Evolutionary conservation across 192 early-diverging fungal genomes (phyloP), one percentile per base, ranked within the genome.

Genomic region (Coemansia javaensis): DNA sequence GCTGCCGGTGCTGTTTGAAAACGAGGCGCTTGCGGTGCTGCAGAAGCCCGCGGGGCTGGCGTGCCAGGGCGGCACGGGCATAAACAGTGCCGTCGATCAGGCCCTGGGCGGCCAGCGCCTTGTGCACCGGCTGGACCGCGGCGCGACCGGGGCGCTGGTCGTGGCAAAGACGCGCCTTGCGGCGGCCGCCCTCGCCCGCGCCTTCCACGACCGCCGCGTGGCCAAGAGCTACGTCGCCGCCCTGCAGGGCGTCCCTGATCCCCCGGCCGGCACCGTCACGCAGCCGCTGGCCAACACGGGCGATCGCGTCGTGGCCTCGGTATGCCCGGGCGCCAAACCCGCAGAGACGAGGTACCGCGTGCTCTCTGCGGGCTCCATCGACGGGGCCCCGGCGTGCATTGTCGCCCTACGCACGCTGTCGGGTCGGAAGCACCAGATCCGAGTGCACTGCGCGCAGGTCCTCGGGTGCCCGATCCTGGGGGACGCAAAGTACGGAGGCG

Each of bases 391-490:
- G 3, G 17, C 44, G 12, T 15, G 32, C 13, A n/a, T 45, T 11
- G 42, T 45, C 0, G 42, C 27, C 4, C 11, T 54, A 17, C 22
- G 28, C n/a, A 44, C 44, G 1, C 18, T 45, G 17, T 51, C 57
- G 8, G 57, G 57, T 4, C 13, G 57, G 1, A 60, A 60, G 23
- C 57, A 60, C 30, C 57, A 60, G 39, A 44, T 60, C 7, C 57
- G 57, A 5, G 57, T 44, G 20, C 57, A 60, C 22, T 60, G 57
- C 44, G 24, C 57, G 17, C 32, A 46, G 25, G 57, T 52, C 17
- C 44, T 60, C 2, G 43, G 57, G 4, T 50, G 48, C 27, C 49
- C 57, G 0, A 43, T 60, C 13, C 49, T 60, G 7, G 41, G 49
- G 11, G 57, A 60, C 32, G 13, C 21, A 2, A 60, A 40, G 24